Conservation (phyloP, 2,329 filamentous ascomycete genomes). For the Grosmannia penicillata region DNA sequence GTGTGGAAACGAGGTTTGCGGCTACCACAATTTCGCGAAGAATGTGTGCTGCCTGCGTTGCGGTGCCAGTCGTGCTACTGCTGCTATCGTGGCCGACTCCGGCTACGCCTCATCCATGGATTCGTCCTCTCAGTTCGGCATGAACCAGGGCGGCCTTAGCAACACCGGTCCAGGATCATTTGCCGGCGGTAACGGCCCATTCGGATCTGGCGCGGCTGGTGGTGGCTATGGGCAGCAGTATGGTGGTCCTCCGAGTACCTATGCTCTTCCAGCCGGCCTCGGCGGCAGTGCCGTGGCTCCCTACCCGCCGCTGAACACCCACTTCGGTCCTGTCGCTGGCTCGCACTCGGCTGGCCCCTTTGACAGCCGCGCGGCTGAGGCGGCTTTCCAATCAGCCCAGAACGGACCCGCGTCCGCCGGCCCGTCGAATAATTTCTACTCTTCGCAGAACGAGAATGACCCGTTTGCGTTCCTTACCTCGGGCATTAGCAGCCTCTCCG, state of each 20-base stretch:
- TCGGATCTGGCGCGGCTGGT: constrained; percentile 34
- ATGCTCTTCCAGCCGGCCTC: constrained; percentile 74
- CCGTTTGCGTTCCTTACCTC: constrained; percentile 68
- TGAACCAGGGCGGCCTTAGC: constrained; percentile 77
- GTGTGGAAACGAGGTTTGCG: constrained; percentile 91
- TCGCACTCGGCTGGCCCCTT: constrained; percentile 78
- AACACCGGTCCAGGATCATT: constrained; percentile 62
- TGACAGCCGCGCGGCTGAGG: constrained; percentile 84
- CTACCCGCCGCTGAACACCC: constrained; percentile 71
- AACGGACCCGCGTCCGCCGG: constrained; percentile 68
- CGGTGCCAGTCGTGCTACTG: constrained; percentile 84
- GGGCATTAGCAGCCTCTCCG: constrained; percentile 57
- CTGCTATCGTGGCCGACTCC: constrained; percentile 86
- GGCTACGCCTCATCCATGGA: constrained; percentile 88
- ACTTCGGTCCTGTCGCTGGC: constrained; percentile 61
- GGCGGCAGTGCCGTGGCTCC: constrained; percentile 62
- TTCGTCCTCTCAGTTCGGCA: constrained; percentile 64
- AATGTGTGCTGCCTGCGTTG: constrained; percentile 96
- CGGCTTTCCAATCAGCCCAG: constrained; percentile 79
- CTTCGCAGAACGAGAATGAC: constrained; percentile 48
- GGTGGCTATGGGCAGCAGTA: constrained; percentile 66
- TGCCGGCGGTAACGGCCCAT: constrained; percentile 52
- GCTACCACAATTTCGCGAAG: constrained; percentile 99
- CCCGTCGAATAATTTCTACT: constrained; percentile 58
- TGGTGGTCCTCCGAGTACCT: constrained; percentile 75